Base-by-base conservation (phyloP, 2,329 filamentous ascomycete genomes). In the Cryphonectria nitschkei region DNA sequence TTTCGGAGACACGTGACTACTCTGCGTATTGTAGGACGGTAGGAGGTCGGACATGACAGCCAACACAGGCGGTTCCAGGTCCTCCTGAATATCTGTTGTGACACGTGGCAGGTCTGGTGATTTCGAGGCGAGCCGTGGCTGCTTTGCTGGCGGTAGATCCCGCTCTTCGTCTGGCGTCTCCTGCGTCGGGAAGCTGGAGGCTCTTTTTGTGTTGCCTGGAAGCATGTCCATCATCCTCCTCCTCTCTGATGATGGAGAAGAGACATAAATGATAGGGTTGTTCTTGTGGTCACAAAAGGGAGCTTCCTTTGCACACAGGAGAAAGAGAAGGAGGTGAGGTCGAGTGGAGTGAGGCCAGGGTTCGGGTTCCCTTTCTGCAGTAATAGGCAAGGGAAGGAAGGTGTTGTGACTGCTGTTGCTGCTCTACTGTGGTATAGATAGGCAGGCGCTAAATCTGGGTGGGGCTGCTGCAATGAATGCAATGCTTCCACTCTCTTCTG, bases 51-150 rank as follows among this genome's bases (percentile, higher is more conserved):
- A 50, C n/a, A 16, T 50, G 22, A 69, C n/a, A 9, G 46, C 4
- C 14, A 58, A 26, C 29, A 32, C 26, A 34, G 68, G 50, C 3
- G 32, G 65, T 56, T 54, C 50, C 46, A 46, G 34, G 22, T 32
- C 50, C 61, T 56, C 50, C 61, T 50, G 26, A 32, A 70, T n/a
- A 29, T 67, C 64, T 32, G 70, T 56, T 32, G 65, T 61, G 46
- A 70, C 43, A 29, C 26, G 63, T 56, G 70, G 65, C 46, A 67
- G 52, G 26, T 52, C 68, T 61, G 60, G 34, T 46, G 58, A 41
- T 54, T 13, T n/a, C 37, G 67, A 64, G 43, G 67, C 43, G 29
- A 32, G 67, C 29, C 41, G 70, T 63, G 56, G 52, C 50, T 64
- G 69, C 16, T 19, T 46, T 16, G 37, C 39, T 32, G 29, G 50